Evolutionary conservation across 495 filamentous ascomycete species (phyloP), one percentile per base, ranked within the genome.

Genomic region (Daldinia vernicosa): DNA sequence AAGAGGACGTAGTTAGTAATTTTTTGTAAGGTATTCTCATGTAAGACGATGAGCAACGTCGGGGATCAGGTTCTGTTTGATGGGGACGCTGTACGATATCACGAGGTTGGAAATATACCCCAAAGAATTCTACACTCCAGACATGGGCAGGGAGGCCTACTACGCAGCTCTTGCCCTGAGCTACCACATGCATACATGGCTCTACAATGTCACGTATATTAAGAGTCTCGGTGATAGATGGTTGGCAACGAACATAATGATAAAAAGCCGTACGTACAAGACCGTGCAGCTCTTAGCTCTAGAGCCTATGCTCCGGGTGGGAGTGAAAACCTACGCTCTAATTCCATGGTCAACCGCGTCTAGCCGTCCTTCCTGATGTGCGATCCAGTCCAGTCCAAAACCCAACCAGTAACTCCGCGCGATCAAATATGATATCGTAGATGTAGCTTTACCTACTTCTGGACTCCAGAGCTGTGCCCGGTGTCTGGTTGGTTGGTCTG

Each of bases 1-100:
- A 95, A 92, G 85, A 89, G 91, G 80, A 79, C 81, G 33, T 30
- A 30, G 24, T 53, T 53, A 4, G 8, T 9, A 14, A 14, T 0
- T 27, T n/a, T 5, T 19, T 12, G n/a, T 9, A 26, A 14, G 51
- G 5, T 19, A 40, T 40, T 17, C 15, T 40, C 6, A 40, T 40
- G 8, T 17, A 40, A 17, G 39, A 17, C n/a, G 39, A 8, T 40
- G 39, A 5, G 39, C 15, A 47, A 47, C 19, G 39, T 24, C 22
- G 0, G 9, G 28, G 53, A n/a, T 22, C 51, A 24, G 6, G 30
- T 37, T 65, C 6, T 11, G 45, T 15, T 54, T 50, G 19, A 24
- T 30, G 53, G 51, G 28, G 53, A 47, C 50, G 24, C 11, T 69
- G 70, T 73, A 57, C 54, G 50, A 53, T 53, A 53, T 53, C 26